phyloP scores from a whole-genome alignment of 75 land plant species.

The Pinus albicaulis region DNA sequence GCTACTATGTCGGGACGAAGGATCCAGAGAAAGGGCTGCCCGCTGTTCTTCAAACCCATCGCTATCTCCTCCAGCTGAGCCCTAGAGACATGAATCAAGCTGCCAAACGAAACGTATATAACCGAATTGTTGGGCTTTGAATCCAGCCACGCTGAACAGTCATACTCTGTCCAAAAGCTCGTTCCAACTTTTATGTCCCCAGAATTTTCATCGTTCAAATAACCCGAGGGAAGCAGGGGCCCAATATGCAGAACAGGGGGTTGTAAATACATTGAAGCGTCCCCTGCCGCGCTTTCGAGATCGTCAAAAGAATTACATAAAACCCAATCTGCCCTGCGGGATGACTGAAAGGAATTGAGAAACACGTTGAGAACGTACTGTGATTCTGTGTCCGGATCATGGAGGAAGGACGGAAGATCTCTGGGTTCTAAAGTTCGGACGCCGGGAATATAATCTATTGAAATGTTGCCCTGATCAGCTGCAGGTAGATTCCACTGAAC shows the following conservation, averaged over 20 bases:
- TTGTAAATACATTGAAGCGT: not conserved
- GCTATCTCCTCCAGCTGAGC: conserved; percentile 34
- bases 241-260: conserved; percentile 29
- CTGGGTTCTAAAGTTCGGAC: too few species aligned
- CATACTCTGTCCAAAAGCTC: conserved; percentile 42
- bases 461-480: too few species aligned
- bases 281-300: conserved; percentile 15
- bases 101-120: conserved; percentile 54
- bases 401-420: too few species aligned
- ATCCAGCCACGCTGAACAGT: conserved; percentile 44
- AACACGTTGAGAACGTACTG: too few species aligned
- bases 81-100: conserved; percentile 24
- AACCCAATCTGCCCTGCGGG: conserved; percentile 21
- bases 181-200: conserved; percentile 1
- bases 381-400: too few species aligned
- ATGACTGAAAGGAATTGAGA: too few species aligned
- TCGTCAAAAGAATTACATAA: conserved; percentile 38
- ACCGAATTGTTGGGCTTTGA: conserved; percentile 34
- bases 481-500: too few species aligned
- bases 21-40: conserved; percentile 36
- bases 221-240: conserved; percentile 39
- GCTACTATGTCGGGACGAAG: not conserved
- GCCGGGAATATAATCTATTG: too few species aligned
- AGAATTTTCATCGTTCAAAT: conserved; percentile 11
- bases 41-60: conserved; percentile 23